A percentile compares a stretch with the other conserved stretches of the same genome.
phyloP scores from a whole-genome alignment of 1,284 basidiomycete genomes.

The Ganoderma leucocontextum region DNA sequence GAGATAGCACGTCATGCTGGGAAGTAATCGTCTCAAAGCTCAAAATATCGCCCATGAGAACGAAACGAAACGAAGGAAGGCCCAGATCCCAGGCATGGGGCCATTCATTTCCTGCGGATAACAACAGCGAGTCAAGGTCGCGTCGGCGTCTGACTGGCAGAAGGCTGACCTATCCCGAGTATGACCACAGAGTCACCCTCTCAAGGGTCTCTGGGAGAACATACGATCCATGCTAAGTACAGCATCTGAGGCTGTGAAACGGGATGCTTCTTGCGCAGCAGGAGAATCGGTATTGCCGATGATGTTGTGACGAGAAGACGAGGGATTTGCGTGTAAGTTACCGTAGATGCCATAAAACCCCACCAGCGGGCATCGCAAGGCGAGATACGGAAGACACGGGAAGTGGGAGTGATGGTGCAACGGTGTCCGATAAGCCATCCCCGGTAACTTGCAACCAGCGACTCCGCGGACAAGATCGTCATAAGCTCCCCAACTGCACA shows the following conservation, averaged over 20 bases:
- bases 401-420: neutral
- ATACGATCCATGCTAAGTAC: neutral
- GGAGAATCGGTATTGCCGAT: neutral
- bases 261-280: neutral
- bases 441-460: constrained; percentile 8
- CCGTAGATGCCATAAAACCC: constrained; percentile 4
- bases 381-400: neutral
- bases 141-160: neutral
- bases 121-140: neutral
- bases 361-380: neutral
- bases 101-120: neutral
- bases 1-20: constrained; percentile 4
- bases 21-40: neutral
- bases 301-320: constrained; percentile 3
- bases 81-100: neutral
- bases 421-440: constrained; percentile 14
- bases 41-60: constrained; percentile 18
- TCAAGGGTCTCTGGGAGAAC: neutral
- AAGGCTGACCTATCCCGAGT: neutral
- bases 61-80: neutral
- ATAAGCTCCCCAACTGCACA: neutral
- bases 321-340: constrained; percentile 3
- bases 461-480: neutral
- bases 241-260: neutral
- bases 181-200: neutral